Conservation (phyloP, 2,329 filamentous ascomycete species). For the Fusarium nematophilum region DNA sequence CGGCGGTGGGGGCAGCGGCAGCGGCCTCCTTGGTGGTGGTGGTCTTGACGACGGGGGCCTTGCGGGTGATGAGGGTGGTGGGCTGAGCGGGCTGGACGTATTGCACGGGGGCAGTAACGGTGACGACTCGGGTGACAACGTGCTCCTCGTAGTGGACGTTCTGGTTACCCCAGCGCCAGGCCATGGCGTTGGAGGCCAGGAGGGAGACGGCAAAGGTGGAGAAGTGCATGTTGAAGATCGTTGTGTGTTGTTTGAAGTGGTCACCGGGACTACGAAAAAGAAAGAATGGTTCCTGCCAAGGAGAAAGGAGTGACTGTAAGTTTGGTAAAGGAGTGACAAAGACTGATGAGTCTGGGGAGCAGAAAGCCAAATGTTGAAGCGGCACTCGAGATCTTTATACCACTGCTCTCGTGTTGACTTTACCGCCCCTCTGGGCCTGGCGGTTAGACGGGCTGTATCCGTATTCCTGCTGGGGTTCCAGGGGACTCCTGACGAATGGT, state of each 20-base stretch:
- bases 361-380: conserved; percentile 3
- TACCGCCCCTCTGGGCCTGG: background rate
- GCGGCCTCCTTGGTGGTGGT: conserved; percentile 1
- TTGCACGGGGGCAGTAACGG: conserved; percentile 9
- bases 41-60: conserved; percentile 11
- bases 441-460: background rate
- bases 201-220: conserved; percentile 25
- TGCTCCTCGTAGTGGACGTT: conserved; percentile 24
- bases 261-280: conserved; percentile 35
- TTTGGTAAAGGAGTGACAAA: conserved; percentile 32
- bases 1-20: conserved; percentile 10
- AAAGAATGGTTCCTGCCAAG: conserved; percentile 33
- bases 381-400: conserved; percentile 29
- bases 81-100: too few relatives aligned
- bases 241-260: conserved; percentile 17
- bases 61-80: too few relatives aligned
- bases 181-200: conserved; percentile 35
- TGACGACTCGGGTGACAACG: conserved; percentile 27
- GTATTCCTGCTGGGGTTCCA: background rate
- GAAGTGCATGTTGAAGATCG: conserved; percentile 37
- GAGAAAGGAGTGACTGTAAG: background rate
- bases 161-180: conserved; percentile 13
- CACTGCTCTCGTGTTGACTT: background rate
- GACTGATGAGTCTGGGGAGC: conserved; percentile 30
- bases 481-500: conserved; percentile 23